Evolutionary conservation across 2,329 filamentous ascomycete species (phyloP), one percentile per base, ranked within the genome.

Genomic region (Plectosphaerella cucumerina): DNA sequence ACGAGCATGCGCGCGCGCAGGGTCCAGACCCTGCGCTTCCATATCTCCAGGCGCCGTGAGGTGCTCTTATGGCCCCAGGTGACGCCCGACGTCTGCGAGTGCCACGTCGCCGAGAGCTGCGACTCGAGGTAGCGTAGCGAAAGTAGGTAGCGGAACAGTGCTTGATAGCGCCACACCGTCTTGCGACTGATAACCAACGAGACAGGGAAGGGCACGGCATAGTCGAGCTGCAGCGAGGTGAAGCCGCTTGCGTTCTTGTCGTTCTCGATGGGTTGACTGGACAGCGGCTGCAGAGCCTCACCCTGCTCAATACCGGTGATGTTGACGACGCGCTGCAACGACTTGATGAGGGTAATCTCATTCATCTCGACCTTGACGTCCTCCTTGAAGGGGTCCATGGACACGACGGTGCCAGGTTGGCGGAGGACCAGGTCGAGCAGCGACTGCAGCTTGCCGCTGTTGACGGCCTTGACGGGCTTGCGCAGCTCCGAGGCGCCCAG

Each of bases 361-460:
- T 97, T 97, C 88, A 97, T 97, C 62, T 92, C 87, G 20, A 99
- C 90, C 69, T 95, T 96, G 68, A 99, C 90, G 64, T 99, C 93
- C 70, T 99, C 94, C 65, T 97, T 99, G 78, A 96, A 99, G 0
- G 93, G 91, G 65, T 99, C 94, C 52, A 96, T 81, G 1, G 92
- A 91, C 14, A 96, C 93, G 45, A 96, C 88, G 61, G 89, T 97
- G 41, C 94, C 94, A 2, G 94, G 91, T 62, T 99, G 94, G n/a
- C 94, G 90, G 47, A 99, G 79, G 1, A 97, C 93, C 22, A 97
- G 81, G 66, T 99, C 94, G n/a, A 99, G 82, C 23, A 99, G 76
- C 10, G 91, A 97, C 67, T 99, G 94, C 41, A 99, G 77, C 68
- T 99, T 99, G 67, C 85, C 85, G 50, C 89, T 89, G 63, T 97